A percentile compares a stretch with the other conserved stretches of the same genome.
phyloP scores from a whole-genome alignment of 257 asterid genomes.

The Rhazya stricta region DNA sequence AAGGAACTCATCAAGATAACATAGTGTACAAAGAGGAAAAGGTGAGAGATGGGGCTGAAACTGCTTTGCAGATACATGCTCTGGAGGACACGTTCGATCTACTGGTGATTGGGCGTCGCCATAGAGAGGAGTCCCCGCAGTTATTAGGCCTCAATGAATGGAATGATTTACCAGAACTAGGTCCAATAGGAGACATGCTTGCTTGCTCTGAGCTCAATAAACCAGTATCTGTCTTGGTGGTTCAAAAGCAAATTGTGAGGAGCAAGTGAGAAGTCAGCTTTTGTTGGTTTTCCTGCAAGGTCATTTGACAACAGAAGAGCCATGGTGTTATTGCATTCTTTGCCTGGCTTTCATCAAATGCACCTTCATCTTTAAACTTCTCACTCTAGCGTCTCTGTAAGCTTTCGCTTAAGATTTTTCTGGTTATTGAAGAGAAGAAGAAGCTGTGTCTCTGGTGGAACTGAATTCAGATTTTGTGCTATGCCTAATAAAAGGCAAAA shows the following conservation, averaged over 20 bases:
- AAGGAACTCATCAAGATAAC: conserved; percentile 54
- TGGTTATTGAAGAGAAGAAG: background rate
- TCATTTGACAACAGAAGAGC: background rate
- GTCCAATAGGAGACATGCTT: conserved; percentile 69
- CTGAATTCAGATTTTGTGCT: too few species aligned
- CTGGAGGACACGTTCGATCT: conserved; percentile 77
- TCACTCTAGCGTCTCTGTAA: background rate
- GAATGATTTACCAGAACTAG: conserved; percentile 16
- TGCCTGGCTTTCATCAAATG: background rate
- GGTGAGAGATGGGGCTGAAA: conserved; percentile 88
- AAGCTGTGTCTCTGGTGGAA: background rate
- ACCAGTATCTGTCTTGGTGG: conserved; percentile 3
- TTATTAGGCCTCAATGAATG: conserved; percentile 14
- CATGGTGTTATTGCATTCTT: background rate
- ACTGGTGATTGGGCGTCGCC: conserved; percentile 75
- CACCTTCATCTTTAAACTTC: background rate
- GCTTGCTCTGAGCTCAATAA: conserved; percentile 35
- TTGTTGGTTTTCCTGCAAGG: background rate
- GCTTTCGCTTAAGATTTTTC: background rate
- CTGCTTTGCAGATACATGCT: conserved; percentile 55
- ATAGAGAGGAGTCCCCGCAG: conserved; percentile 51
- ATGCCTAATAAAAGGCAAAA: too few species aligned
- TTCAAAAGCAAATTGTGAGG: conserved; percentile 13
- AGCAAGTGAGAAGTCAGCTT: conserved; percentile 21
- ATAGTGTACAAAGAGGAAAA: conserved; percentile 63